Conservation (phyloP, 2,329 filamentous ascomycete species). For the Monosporascus sp. region DNA sequence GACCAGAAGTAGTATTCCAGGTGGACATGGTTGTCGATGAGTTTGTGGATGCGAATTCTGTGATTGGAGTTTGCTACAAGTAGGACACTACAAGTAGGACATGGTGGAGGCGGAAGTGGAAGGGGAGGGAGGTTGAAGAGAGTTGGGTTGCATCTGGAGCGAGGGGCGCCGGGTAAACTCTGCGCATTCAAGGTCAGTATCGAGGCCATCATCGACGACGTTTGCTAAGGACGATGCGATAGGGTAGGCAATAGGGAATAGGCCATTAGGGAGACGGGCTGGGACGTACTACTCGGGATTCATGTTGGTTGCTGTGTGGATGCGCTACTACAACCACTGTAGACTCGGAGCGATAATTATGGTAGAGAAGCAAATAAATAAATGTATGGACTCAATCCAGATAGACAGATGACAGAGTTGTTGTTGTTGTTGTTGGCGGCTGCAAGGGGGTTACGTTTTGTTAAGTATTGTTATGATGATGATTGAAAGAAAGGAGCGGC, state of each 20-base stretch:
- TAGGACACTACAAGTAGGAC: not conserved
- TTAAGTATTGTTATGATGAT: not conserved
- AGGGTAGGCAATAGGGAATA: conserved; percentile 18
- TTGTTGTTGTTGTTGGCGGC: not conserved
- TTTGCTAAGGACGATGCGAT: conserved; percentile 1
- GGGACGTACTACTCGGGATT: conserved; percentile 84
- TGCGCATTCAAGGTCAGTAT: conserved; percentile 1
- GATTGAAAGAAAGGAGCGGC: not conserved
- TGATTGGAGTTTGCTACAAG: not conserved
- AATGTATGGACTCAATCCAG: conserved; percentile 4
- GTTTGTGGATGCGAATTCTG: not conserved
- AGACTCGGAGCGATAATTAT: too few relatives aligned
- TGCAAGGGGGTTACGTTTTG: not conserved
- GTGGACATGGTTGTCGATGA: not conserved
- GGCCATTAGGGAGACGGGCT: conserved; percentile 17
- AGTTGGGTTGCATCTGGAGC: not conserved
- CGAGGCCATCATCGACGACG: not conserved
- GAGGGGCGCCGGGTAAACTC: conserved; percentile 3
- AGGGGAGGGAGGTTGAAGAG: conserved; percentile 7
- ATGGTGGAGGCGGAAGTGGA: not conserved
- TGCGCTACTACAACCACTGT: conserved; percentile 9
- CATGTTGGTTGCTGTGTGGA: conserved; percentile 54
- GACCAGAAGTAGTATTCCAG: conserved; percentile 2
- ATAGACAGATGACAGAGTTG: conserved; percentile 1
- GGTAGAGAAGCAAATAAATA: too few relatives aligned